These are phyloP conservation scores for Aphanomyces stellatus DNA, from an alignment of 352 stramenopile genomes.

Conservation along the genomic window DNA sequence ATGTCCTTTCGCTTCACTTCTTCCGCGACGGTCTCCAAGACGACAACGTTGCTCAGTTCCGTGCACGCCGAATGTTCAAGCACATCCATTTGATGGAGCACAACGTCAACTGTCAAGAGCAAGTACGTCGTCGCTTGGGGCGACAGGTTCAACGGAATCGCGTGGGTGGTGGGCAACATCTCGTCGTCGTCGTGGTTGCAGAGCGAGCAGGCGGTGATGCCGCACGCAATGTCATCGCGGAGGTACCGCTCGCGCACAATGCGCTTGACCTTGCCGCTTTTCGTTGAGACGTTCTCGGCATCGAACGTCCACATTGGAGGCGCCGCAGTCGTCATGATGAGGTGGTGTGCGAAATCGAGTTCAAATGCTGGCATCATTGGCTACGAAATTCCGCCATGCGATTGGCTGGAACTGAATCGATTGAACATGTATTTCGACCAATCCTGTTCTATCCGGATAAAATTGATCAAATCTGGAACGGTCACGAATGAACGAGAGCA, in stretches of 20 bases:
- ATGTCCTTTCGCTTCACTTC: slow-evolving; percentile 86
- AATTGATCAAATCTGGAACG: no score
- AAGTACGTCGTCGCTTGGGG: slow-evolving; percentile 55
- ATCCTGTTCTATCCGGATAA: not conserved
- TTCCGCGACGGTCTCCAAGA: slow-evolving; percentile 87
- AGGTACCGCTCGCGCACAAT: slow-evolving; percentile 83
- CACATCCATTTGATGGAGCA: slow-evolving; percentile 86
- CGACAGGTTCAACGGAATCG: slow-evolving; percentile 53
- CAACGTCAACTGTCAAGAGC: slow-evolving; percentile 85
- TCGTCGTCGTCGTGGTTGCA: slow-evolving; percentile 53
- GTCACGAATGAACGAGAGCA: no score
- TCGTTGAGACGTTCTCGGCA: slow-evolving; percentile 69
- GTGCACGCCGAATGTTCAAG: slow-evolving; percentile 76
- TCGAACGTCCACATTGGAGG: slow-evolving; percentile 52
- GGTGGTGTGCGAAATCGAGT: not conserved
- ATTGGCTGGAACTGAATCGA: not conserved
- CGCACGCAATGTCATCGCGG: slow-evolving; percentile 81
- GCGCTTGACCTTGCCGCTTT: slow-evolving; percentile 66
- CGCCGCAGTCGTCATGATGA: no score
- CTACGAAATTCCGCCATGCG: not conserved
- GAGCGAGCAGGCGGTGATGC: slow-evolving; percentile 43
- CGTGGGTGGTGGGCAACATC: slow-evolving; percentile 40
- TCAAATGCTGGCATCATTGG: not conserved
- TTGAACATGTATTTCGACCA: not conserved
- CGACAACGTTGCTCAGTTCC: slow-evolving; percentile 65